Percentiles rank a stretch among this genome's conserved stretches.
phyloP scores from a whole-genome alignment of 179 eudicot species.

The Carnegiea gigantea region DNA sequence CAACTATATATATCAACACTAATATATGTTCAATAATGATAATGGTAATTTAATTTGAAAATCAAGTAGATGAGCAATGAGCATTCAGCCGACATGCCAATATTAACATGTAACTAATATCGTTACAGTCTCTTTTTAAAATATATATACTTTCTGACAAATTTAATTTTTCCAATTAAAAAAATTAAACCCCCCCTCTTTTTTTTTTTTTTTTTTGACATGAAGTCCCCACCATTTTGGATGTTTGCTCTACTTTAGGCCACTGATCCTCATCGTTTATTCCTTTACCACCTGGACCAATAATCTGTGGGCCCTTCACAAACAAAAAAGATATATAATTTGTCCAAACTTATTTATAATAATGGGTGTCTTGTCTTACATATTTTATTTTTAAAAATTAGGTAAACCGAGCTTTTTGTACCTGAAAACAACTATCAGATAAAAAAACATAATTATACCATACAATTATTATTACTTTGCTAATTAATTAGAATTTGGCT shows the following conservation, averaged over 20 bases:
- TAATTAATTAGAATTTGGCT: conserved; percentile 5
- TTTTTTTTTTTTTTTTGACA: neutral
- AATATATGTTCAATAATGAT: neutral
- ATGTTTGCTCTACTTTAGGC: conserved; percentile 11
- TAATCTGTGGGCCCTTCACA: conserved; percentile 28
- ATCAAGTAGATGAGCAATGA: neutral
- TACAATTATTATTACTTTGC: neutral
- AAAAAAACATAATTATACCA: neutral
- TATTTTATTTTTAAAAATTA: neutral
- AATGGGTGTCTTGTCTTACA: neutral
- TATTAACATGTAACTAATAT: neutral
- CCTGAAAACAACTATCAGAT: neutral
- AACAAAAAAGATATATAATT: neutral
- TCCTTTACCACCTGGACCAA: conserved; percentile 20
- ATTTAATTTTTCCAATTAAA: neutral
- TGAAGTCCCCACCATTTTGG: conserved; percentile 17
- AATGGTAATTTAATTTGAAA: neutral
- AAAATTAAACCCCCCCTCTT: too few relatives aligned
- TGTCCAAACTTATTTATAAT: too few relatives aligned
- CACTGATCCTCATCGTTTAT: neutral
- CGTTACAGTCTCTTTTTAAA: too few relatives aligned
- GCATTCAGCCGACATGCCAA: conserved; percentile 6
- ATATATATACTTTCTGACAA: neutral
- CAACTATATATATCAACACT: neutral
- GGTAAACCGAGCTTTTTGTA: too few relatives aligned